These are phyloP conservation scores for Cladobotryum mycophilum DNA, from an alignment of 2,329 filamentous ascomycete genomes.

Conservation along the genomic window DNA sequence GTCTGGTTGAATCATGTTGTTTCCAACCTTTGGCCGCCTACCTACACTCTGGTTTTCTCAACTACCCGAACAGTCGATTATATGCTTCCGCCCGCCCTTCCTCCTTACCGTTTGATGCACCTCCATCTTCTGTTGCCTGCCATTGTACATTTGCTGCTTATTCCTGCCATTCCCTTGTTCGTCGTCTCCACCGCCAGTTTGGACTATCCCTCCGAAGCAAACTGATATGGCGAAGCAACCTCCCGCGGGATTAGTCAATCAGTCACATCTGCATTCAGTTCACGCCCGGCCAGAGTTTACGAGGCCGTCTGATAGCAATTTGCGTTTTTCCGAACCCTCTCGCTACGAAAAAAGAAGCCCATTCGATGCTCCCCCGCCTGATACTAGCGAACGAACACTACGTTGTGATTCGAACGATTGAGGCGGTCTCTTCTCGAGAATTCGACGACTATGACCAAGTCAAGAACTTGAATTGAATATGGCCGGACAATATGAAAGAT, in stretches of 20 bases:
- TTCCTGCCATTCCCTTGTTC: not conserved
- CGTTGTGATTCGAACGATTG: too few species aligned
- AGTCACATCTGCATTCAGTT: not conserved
- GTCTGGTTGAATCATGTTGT: too few species aligned
- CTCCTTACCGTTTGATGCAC: not conserved
- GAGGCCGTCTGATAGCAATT: too few species aligned
- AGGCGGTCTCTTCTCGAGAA: too few species aligned
- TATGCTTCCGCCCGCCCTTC: not conserved
- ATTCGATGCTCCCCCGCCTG: too few species aligned
- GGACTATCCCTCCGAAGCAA: not conserved
- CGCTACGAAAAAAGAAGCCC: too few species aligned
- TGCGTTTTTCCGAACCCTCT: too few species aligned
- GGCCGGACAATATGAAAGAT: too few species aligned
- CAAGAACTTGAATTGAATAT: too few species aligned
- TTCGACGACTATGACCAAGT: too few species aligned
- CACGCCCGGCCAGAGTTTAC: too few species aligned
- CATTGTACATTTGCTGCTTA: conserved; percentile 1
- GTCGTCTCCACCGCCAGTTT: not conserved
- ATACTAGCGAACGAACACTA: too few species aligned
- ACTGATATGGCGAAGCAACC: not conserved
- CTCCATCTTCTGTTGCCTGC: not conserved
- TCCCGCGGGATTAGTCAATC: not conserved
- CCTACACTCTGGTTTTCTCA: not conserved
- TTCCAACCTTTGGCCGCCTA: not conserved
- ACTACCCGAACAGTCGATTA: not conserved